These are phyloP conservation scores for Cladosporium sp. DNA, from an alignment of 2,329 filamentous ascomycete genomes.

Conservation along the genomic window DNA sequence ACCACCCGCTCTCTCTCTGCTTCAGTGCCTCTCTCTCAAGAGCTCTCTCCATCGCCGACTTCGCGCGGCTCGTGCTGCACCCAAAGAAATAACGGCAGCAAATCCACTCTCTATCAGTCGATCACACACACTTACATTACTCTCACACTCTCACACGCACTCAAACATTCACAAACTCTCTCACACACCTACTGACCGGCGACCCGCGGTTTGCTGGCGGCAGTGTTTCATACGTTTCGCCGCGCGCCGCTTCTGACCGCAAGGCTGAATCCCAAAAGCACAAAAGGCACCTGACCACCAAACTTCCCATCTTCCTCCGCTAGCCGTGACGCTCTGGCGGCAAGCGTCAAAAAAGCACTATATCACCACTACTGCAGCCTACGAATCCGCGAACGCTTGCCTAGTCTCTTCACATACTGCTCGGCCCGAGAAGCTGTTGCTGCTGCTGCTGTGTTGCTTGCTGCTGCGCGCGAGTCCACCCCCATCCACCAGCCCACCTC, in stretches of 20 bases:
- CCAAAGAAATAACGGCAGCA: background rate
- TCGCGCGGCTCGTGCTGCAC: conserved; percentile 12
- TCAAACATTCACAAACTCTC: too few relatives aligned
- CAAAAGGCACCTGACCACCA: conserved; percentile 4
- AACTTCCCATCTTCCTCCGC: background rate
- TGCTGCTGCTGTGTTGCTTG: too few relatives aligned
- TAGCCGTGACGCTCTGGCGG: background rate
- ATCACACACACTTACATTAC: too few relatives aligned
- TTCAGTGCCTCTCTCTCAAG: too few relatives aligned
- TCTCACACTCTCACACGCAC: background rate
- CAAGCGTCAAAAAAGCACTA: background rate
- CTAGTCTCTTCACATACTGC: conserved; percentile 7
- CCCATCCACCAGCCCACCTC: background rate
- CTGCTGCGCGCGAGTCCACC: background rate
- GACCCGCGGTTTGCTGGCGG: conserved; percentile 8
- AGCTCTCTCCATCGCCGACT: too few relatives aligned
- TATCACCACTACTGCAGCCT: background rate
- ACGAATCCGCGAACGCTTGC: background rate
- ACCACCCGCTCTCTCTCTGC: too few relatives aligned
- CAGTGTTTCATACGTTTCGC: conserved; percentile 8
- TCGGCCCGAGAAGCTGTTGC: conserved; percentile 11
- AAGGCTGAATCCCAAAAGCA: conserved; percentile 7
- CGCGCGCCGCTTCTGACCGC: background rate
- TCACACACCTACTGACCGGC: too few relatives aligned
- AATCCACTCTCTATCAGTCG: background rate